A percentile compares a stretch with the other conserved stretches of the same genome.
Conservation (phyloP, 805 yeast species). For the Candida succiphila region DNA sequence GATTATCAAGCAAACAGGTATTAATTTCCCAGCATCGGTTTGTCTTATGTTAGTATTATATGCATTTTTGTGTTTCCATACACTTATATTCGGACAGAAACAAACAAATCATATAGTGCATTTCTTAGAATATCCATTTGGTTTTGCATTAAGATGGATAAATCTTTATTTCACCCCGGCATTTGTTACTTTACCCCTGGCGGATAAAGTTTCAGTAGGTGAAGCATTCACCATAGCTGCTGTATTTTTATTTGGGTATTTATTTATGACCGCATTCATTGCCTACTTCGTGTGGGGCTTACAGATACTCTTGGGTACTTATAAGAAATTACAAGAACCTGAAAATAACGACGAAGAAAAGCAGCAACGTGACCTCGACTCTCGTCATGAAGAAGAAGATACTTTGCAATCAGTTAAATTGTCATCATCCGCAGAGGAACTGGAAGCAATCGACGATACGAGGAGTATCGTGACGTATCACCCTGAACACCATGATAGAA, state of each 20-base stretch:
- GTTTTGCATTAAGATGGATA: slow-evolving; percentile 68
- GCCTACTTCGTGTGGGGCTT: slow-evolving; percentile 37
- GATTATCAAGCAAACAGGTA: slow-evolving; percentile 32
- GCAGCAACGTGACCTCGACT: neutral
- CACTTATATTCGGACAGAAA: slow-evolving; percentile 26
- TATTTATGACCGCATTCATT: slow-evolving; percentile 38
- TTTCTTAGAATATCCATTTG: slow-evolving; percentile 49
- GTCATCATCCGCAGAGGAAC: neutral
- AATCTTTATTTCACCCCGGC: slow-evolving; percentile 73
- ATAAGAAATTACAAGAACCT: slow-evolving; percentile 11
- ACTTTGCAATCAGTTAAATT: neutral
- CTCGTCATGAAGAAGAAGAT: neutral
- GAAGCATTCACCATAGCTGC: slow-evolving; percentile 71
- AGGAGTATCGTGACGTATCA: slow-evolving; percentile 5
- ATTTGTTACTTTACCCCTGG: slow-evolving; percentile 59
- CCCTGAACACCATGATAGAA: slow-evolving; percentile 1
- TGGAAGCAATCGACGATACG: slow-evolving; percentile 1
- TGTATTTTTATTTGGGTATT: slow-evolving; percentile 58
- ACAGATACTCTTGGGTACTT: slow-evolving; percentile 23
- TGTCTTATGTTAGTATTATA: slow-evolving; percentile 57
- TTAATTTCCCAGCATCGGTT: slow-evolving; percentile 63
- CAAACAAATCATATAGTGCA: slow-evolving; percentile 16
- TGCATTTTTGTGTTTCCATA: slow-evolving; percentile 29
- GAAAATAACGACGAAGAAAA: slow-evolving; percentile 8
- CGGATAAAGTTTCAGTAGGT: slow-evolving; percentile 51